Percentiles rank a stretch among this genome's conserved stretches.
Evolutionary conservation across 148 eudicot species (phyloP).

Genomic region (Mesembryanthemum crystallinum): DNA sequence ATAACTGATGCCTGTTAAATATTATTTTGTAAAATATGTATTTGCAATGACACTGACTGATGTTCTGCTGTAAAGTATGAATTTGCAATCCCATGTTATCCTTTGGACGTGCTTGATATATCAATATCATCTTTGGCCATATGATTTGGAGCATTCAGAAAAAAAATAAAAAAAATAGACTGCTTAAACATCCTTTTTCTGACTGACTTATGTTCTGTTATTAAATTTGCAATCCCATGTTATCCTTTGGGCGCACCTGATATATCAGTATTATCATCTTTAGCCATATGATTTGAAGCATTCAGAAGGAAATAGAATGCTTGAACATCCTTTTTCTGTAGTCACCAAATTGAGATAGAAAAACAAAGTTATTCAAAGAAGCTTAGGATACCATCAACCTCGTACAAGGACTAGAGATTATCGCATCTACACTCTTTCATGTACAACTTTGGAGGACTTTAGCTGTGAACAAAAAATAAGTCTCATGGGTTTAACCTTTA

Average conservation of each 20-base stretch:
- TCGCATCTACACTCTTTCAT: background rate
- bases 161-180: no score
- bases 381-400: background rate
- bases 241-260: background rate
- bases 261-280: background rate
- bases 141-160: no score
- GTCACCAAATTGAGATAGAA: background rate
- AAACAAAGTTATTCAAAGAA: background rate
- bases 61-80: no score
- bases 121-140: no score
- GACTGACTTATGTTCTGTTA: no score
- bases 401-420: background rate
- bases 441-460: background rate
- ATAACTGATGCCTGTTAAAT: background rate
- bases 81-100: background rate
- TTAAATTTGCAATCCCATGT: background rate
- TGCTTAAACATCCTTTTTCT: no score
- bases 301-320: background rate
- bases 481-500: background rate
- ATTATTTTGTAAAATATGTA: no score
- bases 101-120: no score
- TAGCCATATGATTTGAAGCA: background rate
- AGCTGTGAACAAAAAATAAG: background rate
- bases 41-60: no score
- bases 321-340: background rate